Conservation (phyloP, 257 asterid genomes). For the Scutellaria barbata region DNA sequence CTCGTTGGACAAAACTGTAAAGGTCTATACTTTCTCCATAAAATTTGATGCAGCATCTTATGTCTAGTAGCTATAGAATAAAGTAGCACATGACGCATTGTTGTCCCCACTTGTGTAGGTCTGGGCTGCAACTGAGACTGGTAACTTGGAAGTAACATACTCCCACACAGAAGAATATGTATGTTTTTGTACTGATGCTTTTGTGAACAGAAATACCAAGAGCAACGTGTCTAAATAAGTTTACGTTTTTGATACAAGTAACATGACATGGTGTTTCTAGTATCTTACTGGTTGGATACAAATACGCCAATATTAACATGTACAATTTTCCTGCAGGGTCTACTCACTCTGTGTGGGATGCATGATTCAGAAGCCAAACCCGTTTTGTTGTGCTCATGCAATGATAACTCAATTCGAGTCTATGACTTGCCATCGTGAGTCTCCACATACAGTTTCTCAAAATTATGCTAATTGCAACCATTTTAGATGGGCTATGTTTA, state of each 20-base stretch:
- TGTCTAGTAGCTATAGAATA: not conserved
- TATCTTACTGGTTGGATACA: constrained; percentile 5
- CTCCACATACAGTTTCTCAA: constrained; percentile 8
- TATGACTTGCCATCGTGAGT: constrained; percentile 98
- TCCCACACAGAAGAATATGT: constrained; percentile 88
- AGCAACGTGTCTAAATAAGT: not conserved
- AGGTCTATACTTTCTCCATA: constrained; percentile 49
- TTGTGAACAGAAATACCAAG: not conserved
- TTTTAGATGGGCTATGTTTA: not conserved
- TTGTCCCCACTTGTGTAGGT: constrained; percentile 49
- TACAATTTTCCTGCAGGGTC: constrained; percentile 59
- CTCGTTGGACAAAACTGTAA: constrained; percentile 88
- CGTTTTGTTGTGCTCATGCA: constrained; percentile 82
- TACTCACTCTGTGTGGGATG: constrained; percentile 90
- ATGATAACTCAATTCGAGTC: constrained; percentile 70
- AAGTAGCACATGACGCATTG: constrained; percentile 11
- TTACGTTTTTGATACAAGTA: not conserved
- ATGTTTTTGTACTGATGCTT: constrained; percentile 38
- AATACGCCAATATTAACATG: constrained; percentile 19
- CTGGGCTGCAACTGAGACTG: constrained; percentile 86
- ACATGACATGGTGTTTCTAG: not conserved
- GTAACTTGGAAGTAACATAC: constrained; percentile 91
- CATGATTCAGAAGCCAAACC: constrained; percentile 94
- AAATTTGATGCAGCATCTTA: constrained; percentile 5
- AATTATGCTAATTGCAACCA: constrained; percentile 8